These are phyloP conservation scores for Gossypium longicalyx DNA, from an alignment of 345 rosid species.

Conservation along the genomic window DNA sequence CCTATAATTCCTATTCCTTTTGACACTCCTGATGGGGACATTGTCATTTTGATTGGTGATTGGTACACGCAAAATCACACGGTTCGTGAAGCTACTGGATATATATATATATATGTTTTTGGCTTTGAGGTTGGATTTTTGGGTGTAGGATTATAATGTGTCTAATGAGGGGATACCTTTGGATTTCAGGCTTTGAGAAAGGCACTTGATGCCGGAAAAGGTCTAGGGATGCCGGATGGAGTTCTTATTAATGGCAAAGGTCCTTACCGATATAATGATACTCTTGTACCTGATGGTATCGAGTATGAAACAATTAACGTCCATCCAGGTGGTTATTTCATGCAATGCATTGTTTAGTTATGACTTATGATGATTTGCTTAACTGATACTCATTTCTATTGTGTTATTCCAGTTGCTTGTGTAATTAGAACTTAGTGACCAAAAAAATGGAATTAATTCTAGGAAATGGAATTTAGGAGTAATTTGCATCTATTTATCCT, in stretches of 20 bases:
- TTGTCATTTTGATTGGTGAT: conserved; percentile 77
- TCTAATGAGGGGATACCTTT: conserved; percentile 7
- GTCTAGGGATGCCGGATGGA: conserved; percentile 91
- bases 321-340: conserved; percentile 66
- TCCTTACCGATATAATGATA: conserved; percentile 78
- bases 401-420: not conserved
- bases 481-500: no score
- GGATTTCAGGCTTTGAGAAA: conserved; percentile 78
- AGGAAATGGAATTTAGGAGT: no score
- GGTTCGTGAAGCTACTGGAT: conserved; percentile 41
- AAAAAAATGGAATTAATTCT: not conserved
- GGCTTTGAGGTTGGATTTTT: not conserved
- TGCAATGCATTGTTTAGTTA: not conserved
- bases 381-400: not conserved
- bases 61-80: conserved; percentile 94
- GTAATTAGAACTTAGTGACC: not conserved
- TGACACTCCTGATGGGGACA: conserved; percentile 72
- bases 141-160: not conserved
- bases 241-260: conserved; percentile 99
- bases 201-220: conserved; percentile 85
- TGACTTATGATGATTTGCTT: not conserved
- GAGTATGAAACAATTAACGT: conserved; percentile 73
- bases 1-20: conserved; percentile 79
- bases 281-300: conserved; percentile 77
- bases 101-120: not conserved